Base-by-base conservation (phyloP, 192 early-diverging fungal genomes). In the Backusella morwellensis region DNA sequence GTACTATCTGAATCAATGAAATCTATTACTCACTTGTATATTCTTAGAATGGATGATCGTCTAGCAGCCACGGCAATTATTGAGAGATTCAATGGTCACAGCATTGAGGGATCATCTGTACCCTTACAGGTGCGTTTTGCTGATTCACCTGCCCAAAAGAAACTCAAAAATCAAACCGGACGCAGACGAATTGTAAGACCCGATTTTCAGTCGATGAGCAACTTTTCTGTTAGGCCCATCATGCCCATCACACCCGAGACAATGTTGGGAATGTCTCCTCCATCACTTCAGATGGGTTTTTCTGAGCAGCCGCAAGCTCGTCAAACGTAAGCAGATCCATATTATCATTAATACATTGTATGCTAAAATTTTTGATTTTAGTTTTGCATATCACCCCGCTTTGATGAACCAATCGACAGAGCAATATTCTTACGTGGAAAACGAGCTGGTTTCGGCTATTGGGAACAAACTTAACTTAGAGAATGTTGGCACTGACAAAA, bases 81-180 rank as follows among this genome's bases (percentile, higher is more conserved):
- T 70, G 88, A 92, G 9, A 82, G 79, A 66, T 91, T 92, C 75
- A 90, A 92, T 75, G 87, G 88, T 7, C 78, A 88, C 44, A 80
- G 80, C 14, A 81, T 95, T 44, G 83, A 87, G 21, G 91, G 90
- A 47, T 83, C 86, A 1, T 84, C 83, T 26, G 91, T 86, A 14
- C 90, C 93, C 23, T 71, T 95, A 38, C 90, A 92, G 73, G 91
- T 94, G 26, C 89, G 94, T 1, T 94, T 95, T 68, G 93, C 94
- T 4, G 94, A 95, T 70, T 93, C 91, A 4, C 79, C 87, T 32
- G 92, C 91, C 21, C 94, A 95, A 72, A 95, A 95, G 82, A 86
- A 89, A 47, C 78, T 95, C 32, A 95, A 95, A 78, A 88, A 86
- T 26, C 91, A 89, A 52, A 84, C 85, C 19, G 80, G 84, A 67